Evolutionary conservation across 2,329 filamentous ascomycete genomes (phyloP).

Genomic region (Aspergillus ibericus): DNA sequence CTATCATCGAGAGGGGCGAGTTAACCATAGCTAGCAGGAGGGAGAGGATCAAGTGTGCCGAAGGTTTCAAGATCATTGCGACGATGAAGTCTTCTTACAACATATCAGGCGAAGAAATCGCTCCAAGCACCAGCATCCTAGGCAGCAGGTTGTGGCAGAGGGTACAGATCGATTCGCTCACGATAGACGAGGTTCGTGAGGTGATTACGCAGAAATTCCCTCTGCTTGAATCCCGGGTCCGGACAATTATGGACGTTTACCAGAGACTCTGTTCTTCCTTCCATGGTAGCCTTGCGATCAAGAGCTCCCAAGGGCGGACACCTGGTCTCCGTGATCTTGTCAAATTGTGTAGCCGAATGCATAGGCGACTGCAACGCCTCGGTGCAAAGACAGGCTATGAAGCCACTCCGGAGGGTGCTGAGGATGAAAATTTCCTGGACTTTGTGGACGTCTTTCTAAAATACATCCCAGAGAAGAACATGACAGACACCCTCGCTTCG

Average conservation of each 20-base stretch:
- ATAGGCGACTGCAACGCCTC: slow-evolving; percentile 59
- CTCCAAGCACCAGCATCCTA: slow-evolving; percentile 68
- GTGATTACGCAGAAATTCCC: slow-evolving; percentile 73
- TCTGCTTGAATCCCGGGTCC: slow-evolving; percentile 59
- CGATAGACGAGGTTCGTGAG: slow-evolving; percentile 68
- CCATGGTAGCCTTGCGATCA: slow-evolving; percentile 39
- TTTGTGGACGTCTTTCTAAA: slow-evolving; percentile 90
- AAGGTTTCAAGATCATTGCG: slow-evolving; percentile 86
- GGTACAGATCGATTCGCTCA: slow-evolving; percentile 67
- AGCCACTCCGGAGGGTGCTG: slow-evolving; percentile 67
- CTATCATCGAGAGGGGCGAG: slow-evolving; percentile 89
- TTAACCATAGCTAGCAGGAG: slow-evolving; percentile 85
- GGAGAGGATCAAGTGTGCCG: slow-evolving; percentile 77
- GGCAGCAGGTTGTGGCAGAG: slow-evolving; percentile 84
- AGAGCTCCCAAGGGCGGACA: slow-evolving; percentile 51
- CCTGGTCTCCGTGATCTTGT: slow-evolving; percentile 76
- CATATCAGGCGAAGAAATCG: slow-evolving; percentile 68
- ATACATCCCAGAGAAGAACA: slow-evolving; percentile 66
- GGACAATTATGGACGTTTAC: slow-evolving; percentile 60
- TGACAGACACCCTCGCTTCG: slow-evolving; percentile 55
- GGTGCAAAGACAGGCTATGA: slow-evolving; percentile 68
- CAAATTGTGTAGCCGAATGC: slow-evolving; percentile 83
- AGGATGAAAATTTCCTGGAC: slow-evolving; percentile 88
- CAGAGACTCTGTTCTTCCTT: slow-evolving; percentile 43
- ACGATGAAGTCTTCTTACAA: slow-evolving; percentile 74